phyloP scores from a whole-genome alignment of 768 basidiomycete species.

The Leccinum disarticulatum region DNA sequence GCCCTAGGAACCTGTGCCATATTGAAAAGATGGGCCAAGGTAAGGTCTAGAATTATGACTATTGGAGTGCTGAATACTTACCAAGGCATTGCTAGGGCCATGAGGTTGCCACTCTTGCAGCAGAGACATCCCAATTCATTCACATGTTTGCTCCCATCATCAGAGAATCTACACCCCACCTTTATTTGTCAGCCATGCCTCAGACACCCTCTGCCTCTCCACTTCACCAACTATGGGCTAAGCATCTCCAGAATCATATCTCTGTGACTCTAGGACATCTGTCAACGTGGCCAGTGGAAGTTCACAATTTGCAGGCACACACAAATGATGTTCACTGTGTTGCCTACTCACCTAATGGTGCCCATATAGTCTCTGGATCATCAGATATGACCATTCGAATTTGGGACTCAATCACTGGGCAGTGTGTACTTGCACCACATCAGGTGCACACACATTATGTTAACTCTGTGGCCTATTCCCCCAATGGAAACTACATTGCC shows the following conservation, averaged over 20 bases:
- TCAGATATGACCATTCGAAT: slow-evolving; percentile 20
- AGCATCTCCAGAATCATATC: slow-evolving; percentile 18
- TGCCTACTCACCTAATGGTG: slow-evolving; percentile 24
- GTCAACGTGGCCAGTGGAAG: slow-evolving; percentile 18
- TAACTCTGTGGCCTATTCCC: slow-evolving; percentile 21
- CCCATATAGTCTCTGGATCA: slow-evolving; percentile 29
- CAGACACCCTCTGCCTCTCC: slow-evolving; percentile 30
- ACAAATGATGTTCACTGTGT: slow-evolving; percentile 12
- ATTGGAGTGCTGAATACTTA: neutral
- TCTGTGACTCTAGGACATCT: slow-evolving; percentile 10
- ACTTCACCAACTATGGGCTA: slow-evolving; percentile 25
- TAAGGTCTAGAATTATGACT: neutral
- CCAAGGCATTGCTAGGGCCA: slow-evolving; percentile 6
- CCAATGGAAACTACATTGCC: slow-evolving; percentile 22
- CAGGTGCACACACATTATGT: neutral
- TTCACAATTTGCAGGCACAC: slow-evolving; percentile 17
- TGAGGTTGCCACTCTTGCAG: slow-evolving; percentile 15
- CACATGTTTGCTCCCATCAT: slow-evolving; percentile 31
- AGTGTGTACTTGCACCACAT: slow-evolving; percentile 8
- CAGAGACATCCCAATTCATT: slow-evolving; percentile 33
- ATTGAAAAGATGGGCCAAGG: slow-evolving; percentile 21
- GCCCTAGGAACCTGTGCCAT: slow-evolving; percentile 13
- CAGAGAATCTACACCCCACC: slow-evolving; percentile 34
- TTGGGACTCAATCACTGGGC: slow-evolving; percentile 19
- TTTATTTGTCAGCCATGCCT: slow-evolving; percentile 41